A percentile compares a stretch with the other conserved stretches of the same genome.
Conservation (phyloP, 805 yeast genomes). For the Wickerhamiella alocasiicola region DNA sequence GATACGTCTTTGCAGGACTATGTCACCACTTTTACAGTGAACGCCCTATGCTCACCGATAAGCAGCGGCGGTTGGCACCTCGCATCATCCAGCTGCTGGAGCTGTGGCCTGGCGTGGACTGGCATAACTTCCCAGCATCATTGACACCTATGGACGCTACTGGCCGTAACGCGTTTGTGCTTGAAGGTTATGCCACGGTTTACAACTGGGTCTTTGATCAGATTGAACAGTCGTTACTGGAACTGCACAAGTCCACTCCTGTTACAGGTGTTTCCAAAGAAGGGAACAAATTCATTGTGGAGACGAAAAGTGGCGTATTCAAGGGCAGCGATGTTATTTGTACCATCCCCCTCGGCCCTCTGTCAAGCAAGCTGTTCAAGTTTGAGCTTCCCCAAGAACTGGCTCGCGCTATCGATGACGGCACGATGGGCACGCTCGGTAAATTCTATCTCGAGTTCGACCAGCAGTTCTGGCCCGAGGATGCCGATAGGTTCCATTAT, state of each 20-base stretch:
- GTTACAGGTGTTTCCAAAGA: slow-evolving; percentile 27
- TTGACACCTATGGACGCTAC: slow-evolving; percentile 56
- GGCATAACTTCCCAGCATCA: slow-evolving; percentile 55
- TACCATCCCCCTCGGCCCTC: slow-evolving; percentile 65
- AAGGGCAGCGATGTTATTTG: slow-evolving; percentile 49
- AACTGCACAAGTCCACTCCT: slow-evolving; percentile 34
- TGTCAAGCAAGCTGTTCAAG: slow-evolving; percentile 35
- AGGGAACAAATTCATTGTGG: slow-evolving; percentile 18
- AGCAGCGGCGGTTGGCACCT: slow-evolving; percentile 37
- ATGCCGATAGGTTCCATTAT: slow-evolving; percentile 37
- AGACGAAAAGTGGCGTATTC: slow-evolving; percentile 27
- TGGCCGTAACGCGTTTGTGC: slow-evolving; percentile 66
- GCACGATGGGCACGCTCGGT: slow-evolving; percentile 59
- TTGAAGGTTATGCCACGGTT: slow-evolving; percentile 45
- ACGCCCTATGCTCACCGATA: slow-evolving; percentile 26
- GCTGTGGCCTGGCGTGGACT: slow-evolving; percentile 68
- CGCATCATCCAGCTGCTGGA: slow-evolving; percentile 51
- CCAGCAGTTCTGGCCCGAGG: slow-evolving; percentile 45
- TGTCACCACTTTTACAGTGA: slow-evolving; percentile 32
- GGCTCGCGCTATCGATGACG: slow-evolving; percentile 32
- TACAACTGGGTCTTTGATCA: slow-evolving; percentile 33
- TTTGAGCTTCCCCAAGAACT: slow-evolving; percentile 39
- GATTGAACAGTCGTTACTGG: slow-evolving; percentile 28
- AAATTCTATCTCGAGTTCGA: slow-evolving; percentile 62
- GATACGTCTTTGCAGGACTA: slow-evolving; percentile 46